Evolutionary conservation across 2,329 filamentous ascomycete genomes (phyloP), one percentile per base, ranked within the genome.

Genomic region (Penicillium sp.): DNA sequence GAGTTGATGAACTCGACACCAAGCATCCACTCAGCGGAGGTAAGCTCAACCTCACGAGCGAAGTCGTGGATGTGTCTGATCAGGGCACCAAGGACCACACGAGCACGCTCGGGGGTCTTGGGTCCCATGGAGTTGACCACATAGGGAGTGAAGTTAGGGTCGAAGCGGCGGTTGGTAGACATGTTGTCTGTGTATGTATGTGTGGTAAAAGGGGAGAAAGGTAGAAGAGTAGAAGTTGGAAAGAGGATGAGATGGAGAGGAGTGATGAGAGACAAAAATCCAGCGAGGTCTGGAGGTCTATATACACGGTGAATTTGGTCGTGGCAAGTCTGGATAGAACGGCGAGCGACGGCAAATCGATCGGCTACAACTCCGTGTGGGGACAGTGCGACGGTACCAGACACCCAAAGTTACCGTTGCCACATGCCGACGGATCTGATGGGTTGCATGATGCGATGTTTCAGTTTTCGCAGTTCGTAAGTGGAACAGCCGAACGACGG

Each of bases 31-130:
- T 90, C 86, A 47, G 87, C 85, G 29, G 81, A 76, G 17, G 82
- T 88, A 44, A 90, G 79, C 70, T 89, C 84, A 56, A 87, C 80
- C 64, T 90, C 86, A 50, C 86, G 81, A 49, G 81, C 79, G 67
- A 89, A 89, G 70, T 88, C 84, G 73, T 90, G 86, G 51, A 90
- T 75, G 72, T 89, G 85, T 42, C 72, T 75, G 69, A 88, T 82
- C 59, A 88, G 69, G 24, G 78, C 75, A 53, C 74, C 68, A 61
- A 89, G 72, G 60, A 89, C 75, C 56, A 80, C 73, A 52, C 82
- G 78, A 61, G 81, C 78, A 53, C 86, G 77, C 51, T 82, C 79
- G 45, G 77, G 73, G 12, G 81, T 81, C 61, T 85, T 81, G 60
- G 84, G 82, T 45, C 84, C 81, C 75, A 88, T 88, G 60, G 82